Conservation (phyloP, 164 flowering plant species). For the Echeveria elegans region DNA sequence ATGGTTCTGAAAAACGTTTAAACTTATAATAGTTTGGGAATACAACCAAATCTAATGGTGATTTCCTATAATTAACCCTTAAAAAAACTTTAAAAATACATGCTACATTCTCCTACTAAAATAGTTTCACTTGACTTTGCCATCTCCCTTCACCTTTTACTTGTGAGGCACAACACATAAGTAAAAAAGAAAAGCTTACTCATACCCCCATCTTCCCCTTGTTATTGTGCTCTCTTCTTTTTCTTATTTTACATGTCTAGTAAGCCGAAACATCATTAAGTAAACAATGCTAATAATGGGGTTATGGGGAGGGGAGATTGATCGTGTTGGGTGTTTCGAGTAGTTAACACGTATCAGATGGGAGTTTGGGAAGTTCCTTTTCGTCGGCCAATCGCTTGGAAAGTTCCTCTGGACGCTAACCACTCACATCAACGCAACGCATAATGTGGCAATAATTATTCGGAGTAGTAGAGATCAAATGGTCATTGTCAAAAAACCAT, state of each 20-base stretch:
- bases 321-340: background rate
- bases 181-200: background rate
- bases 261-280: background rate
- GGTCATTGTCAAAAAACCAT: conserved; percentile 8
- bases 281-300: background rate
- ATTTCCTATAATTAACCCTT: too few relatives aligned
- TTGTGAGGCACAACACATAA: background rate
- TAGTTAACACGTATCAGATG: conserved; percentile 1
- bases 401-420: background rate
- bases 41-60: too few relatives aligned
- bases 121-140: too few relatives aligned
- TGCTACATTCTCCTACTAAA: too few relatives aligned
- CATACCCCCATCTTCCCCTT: background rate
- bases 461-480: background rate
- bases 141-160: too few relatives aligned
- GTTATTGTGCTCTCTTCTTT: background rate
- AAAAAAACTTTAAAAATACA: too few relatives aligned
- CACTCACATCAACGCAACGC: background rate
- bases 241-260: background rate
- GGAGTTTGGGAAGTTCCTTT: background rate
- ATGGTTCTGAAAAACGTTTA: too few relatives aligned
- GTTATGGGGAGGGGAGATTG: background rate
- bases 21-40: too few relatives aligned
- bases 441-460: conserved; percentile 4
- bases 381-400: background rate